Conservation (phyloP, 352 stramenopile genomes). For the Phytophthora pini region DNA sequence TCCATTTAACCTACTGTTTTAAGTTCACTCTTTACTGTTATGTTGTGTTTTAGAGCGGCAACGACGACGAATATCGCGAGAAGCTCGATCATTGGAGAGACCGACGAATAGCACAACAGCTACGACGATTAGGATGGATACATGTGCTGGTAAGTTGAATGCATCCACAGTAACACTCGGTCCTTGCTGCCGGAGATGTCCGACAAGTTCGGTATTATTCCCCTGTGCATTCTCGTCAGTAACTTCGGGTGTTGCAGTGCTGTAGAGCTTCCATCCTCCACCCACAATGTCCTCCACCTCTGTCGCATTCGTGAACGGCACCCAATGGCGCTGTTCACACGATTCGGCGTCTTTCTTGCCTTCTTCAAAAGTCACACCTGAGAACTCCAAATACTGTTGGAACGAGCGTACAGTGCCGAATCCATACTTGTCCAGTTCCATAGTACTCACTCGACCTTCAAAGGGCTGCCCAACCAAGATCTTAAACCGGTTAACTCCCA, state of each 20-base stretch:
- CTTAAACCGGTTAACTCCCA: constrained; percentile 62
- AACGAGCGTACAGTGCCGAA: constrained; percentile 60
- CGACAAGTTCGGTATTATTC: constrained; percentile 26
- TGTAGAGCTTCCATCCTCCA: constrained; percentile 47
- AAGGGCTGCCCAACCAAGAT: constrained; percentile 63
- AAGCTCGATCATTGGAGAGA: constrained; percentile 63
- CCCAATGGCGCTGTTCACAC: constrained; percentile 67
- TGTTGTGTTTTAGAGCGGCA: constrained; percentile 43
- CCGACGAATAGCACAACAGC: constrained; percentile 46
- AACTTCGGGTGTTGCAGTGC: background rate
- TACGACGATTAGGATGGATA: constrained; percentile 50
- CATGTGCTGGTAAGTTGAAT: constrained; percentile 35
- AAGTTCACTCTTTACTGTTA: no score
- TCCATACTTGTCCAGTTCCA: constrained; percentile 62
- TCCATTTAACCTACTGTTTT: constrained; percentile 1
- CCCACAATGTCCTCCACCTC: constrained; percentile 57
- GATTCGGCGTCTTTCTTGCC: constrained; percentile 58
- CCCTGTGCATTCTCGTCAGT: constrained; percentile 21
- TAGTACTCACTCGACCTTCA: constrained; percentile 54
- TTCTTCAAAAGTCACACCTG: constrained; percentile 55
- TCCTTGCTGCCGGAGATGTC: constrained; percentile 24
- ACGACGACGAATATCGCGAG: constrained; percentile 46
- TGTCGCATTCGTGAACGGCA: constrained; percentile 53
- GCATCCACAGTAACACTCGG: background rate
- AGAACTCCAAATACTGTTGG: constrained; percentile 61